A percentile compares a stretch with the other conserved stretches of the same genome.
These are phyloP conservation scores for Psilocybe subaeruginosa DNA, from an alignment of 768 basidiomycete species.

Conservation along the genomic window DNA sequence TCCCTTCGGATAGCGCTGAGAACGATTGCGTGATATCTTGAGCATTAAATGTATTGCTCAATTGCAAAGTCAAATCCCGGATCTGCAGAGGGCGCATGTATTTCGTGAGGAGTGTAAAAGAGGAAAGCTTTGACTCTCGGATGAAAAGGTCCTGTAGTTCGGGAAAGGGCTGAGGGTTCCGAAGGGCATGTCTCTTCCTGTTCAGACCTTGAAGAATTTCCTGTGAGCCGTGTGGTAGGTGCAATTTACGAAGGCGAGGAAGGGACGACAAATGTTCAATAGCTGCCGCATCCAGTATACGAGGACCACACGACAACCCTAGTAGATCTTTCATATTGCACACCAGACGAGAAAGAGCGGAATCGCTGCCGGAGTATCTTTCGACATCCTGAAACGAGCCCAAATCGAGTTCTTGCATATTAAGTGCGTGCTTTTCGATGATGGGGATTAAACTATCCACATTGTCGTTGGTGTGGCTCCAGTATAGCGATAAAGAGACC, in stretches of 20 bases:
- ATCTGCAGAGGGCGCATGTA: slow-evolving; percentile 2
- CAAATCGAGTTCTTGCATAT: slow-evolving; percentile 19
- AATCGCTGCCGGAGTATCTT: background rate
- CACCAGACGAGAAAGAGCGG: slow-evolving; percentile 10
- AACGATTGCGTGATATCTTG: background rate
- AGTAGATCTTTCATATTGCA: slow-evolving; percentile 13
- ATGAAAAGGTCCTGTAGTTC: slow-evolving; percentile 11
- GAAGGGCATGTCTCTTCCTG: background rate
- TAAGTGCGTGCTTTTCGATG: slow-evolving; percentile 10
- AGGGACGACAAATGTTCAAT: slow-evolving; percentile 7
- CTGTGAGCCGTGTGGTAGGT: slow-evolving; percentile 7
- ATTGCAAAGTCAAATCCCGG: slow-evolving; percentile 1
- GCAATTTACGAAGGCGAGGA: slow-evolving; percentile 9
- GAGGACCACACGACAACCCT: slow-evolving; percentile 10
- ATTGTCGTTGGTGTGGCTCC: slow-evolving; percentile 1
- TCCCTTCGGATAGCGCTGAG: background rate
- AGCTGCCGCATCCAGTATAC: slow-evolving; percentile 1
- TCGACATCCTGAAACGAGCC: slow-evolving; percentile 2
- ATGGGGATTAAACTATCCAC: background rate
- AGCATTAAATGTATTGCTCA: background rate
- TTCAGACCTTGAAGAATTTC: slow-evolving; percentile 1
- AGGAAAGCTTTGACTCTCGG: background rate
- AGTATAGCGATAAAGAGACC: slow-evolving; percentile 13
- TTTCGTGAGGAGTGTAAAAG: background rate
- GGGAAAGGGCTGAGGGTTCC: background rate